Percentiles rank a stretch among this genome's conserved stretches.
phyloP scores from a whole-genome alignment of 108 stramenopile species.

The Pseudonitzschia delicatissima region DNA sequence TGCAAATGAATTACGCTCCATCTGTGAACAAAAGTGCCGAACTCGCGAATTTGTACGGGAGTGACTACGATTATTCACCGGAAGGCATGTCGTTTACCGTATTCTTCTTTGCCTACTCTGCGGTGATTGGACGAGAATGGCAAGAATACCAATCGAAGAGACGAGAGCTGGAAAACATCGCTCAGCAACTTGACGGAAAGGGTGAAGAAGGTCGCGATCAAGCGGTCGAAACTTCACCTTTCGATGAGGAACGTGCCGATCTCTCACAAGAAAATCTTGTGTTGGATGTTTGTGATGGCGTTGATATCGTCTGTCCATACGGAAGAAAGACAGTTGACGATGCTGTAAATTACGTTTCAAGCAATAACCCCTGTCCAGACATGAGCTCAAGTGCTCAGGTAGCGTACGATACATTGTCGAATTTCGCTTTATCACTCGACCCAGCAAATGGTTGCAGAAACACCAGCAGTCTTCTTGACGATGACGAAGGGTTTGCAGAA shows the following conservation, averaged over 20 bases:
- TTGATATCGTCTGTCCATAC: not conserved
- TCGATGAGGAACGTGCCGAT: constrained; percentile 1
- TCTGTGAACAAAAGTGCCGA: constrained; percentile 19
- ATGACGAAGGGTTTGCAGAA: constrained; percentile 41
- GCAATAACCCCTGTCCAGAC: constrained; percentile 30
- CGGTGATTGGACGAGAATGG: constrained; percentile 72
- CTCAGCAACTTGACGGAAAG: not conserved
- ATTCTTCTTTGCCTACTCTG: constrained; percentile 74
- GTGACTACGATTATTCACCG: constrained; percentile 53
- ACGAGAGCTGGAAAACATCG: constrained; percentile 17
- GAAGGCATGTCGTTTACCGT: constrained; percentile 75
- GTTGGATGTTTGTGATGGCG: constrained; percentile 14
- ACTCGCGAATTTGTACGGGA: constrained; percentile 26
- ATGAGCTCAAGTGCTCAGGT: constrained; percentile 24
- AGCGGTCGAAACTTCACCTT: not conserved
- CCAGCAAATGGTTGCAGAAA: constrained; percentile 2
- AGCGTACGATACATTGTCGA: constrained; percentile 24
- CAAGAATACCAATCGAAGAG: constrained; percentile 33
- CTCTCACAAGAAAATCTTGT: not conserved
- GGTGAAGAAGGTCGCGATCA: not conserved
- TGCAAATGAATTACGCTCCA: constrained; percentile 37
- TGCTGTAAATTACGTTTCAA: constrained; percentile 14
- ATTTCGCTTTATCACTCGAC: constrained; percentile 9
- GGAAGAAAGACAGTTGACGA: constrained; percentile 4
- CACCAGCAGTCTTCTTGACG: constrained; percentile 26